phyloP scores from a whole-genome alignment of 768 basidiomycete genomes.

The Rhodosporidiobolus sp. region DNA sequence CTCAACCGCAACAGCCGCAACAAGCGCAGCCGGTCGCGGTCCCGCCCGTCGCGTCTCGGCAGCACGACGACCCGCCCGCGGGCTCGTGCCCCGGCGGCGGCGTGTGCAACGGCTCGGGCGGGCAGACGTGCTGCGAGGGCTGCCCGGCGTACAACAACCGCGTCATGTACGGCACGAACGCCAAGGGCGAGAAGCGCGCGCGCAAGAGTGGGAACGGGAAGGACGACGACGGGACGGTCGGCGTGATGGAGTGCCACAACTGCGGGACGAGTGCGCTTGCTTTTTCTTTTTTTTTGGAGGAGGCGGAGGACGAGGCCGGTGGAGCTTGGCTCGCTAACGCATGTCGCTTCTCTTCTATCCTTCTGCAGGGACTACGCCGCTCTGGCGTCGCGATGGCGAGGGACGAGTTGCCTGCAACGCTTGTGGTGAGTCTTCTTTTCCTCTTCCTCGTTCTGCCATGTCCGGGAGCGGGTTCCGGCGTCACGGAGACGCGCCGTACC shows the following conservation, averaged over 20 bases:
- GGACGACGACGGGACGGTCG: constrained; percentile 13
- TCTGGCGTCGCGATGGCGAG: constrained; percentile 54
- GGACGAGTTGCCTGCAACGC: constrained; percentile 55
- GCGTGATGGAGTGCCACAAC: constrained; percentile 45
- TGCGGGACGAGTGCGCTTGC: constrained; percentile 40
- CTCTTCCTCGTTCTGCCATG: background rate
- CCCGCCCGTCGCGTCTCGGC: constrained; percentile 51
- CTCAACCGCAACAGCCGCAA: background rate
- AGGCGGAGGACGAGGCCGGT: constrained; percentile 45
- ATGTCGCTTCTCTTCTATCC: background rate
- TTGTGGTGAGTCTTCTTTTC: constrained; percentile 49
- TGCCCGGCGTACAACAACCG: constrained; percentile 96
- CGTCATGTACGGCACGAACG: constrained; percentile 42
- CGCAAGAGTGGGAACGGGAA: constrained; percentile 16
- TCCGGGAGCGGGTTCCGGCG: no score
- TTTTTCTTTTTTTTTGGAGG: constrained; percentile 29
- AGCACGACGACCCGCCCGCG: constrained; percentile 44
- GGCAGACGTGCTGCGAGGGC: constrained; percentile 84
- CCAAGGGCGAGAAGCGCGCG: constrained; percentile 20
- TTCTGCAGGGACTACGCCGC: constrained; percentile 50
- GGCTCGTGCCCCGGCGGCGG: constrained; percentile 97
- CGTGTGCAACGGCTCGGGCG: constrained; percentile 94
- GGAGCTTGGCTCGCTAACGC: constrained; percentile 1
- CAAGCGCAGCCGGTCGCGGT: constrained; percentile 48
- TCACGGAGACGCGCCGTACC: no score